A percentile compares a stretch with the other conserved stretches of the same genome.
Conservation (phyloP, 306 rosid genomes). For the Fagus sylvatica region DNA sequence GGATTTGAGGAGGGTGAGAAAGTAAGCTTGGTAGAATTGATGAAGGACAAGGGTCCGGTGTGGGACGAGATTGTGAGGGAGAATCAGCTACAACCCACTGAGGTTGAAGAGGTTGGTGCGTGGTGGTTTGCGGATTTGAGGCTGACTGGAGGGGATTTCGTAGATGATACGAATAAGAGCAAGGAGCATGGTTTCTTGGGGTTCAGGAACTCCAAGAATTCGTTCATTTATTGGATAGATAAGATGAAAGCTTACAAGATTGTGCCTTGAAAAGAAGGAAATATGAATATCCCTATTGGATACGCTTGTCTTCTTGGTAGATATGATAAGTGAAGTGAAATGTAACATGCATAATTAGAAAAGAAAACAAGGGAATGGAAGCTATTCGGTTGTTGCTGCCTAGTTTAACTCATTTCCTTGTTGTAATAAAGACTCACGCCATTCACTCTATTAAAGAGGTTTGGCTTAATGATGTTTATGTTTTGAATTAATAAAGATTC, state of each 20-base stretch:
- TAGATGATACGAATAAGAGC: slow-evolving; percentile 58
- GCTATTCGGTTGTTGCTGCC: too few species aligned
- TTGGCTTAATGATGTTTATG: too few species aligned
- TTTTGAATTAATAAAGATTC: too few species aligned
- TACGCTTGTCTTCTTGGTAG: too few species aligned
- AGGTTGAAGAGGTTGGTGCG: slow-evolving; percentile 45
- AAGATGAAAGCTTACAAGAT: slow-evolving; percentile 33
- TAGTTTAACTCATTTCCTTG: too few species aligned
- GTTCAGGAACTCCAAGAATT: slow-evolving; percentile 61
- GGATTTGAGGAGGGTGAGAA: slow-evolving; percentile 47
- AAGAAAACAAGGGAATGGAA: too few species aligned
- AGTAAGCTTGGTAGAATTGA: slow-evolving; percentile 36
- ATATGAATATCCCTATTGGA: neutral
- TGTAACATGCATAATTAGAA: too few species aligned
- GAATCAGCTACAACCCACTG: slow-evolving; percentile 40
- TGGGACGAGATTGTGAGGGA: slow-evolving; percentile 66
- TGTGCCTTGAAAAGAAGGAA: neutral
- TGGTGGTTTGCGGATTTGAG: slow-evolving; percentile 57
- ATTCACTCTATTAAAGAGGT: too few species aligned
- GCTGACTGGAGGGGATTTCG: neutral
- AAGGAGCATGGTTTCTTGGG: slow-evolving; percentile 69
- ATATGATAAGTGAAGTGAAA: too few species aligned
- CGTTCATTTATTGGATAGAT: slow-evolving; percentile 51
- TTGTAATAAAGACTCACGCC: too few species aligned
- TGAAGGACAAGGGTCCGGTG: slow-evolving; percentile 50